Evolutionary conservation across 306 rosid genomes (phyloP).

Genomic region (Citrullus mucosospermus): DNA sequence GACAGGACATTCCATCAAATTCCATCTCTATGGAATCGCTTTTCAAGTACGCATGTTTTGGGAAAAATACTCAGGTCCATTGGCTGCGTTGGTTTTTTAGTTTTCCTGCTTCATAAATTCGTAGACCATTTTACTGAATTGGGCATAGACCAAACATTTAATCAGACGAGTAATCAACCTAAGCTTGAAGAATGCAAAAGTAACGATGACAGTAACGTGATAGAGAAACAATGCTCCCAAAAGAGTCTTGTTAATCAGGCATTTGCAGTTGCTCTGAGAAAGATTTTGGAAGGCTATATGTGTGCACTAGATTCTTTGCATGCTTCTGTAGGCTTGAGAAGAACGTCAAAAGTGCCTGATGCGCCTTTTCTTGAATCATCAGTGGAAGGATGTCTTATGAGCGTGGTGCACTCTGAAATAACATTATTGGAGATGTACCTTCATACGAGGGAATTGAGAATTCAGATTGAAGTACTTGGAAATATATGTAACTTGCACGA

Average conservation of each 20-base stretch:
- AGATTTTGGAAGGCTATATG: conserved; percentile 66
- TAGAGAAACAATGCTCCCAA: conserved; percentile 18
- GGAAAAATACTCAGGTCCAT: conserved; percentile 54
- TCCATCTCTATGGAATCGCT: conserved; percentile 62
- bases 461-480: conserved; percentile 59
- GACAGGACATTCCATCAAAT: conserved; percentile 57
- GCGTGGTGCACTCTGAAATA: conserved; percentile 57
- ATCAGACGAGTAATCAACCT: conserved; percentile 1
- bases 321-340: conserved; percentile 51
- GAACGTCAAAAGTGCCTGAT: conserved; percentile 19
- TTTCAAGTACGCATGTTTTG: conserved; percentile 64
- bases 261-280: conserved; percentile 72
- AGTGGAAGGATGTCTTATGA: conserved; percentile 48
- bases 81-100: conserved; percentile 48
- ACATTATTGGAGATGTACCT: conserved; percentile 70
- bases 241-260: conserved; percentile 80
- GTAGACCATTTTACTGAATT: conserved; percentile 35
- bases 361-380: conserved; percentile 18
- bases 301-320: conserved; percentile 52
- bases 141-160: conserved; percentile 9
- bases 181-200: conserved; percentile 11
- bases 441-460: conserved; percentile 60
- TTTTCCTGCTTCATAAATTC: conserved; percentile 57
- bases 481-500: conserved; percentile 52
- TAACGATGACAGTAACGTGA: conserved; percentile 13